Evolutionary conservation across 2,329 filamentous ascomycete species (phyloP), one percentile per base, ranked within the genome.

Genomic region (Ceratocystis lukuohia): DNA sequence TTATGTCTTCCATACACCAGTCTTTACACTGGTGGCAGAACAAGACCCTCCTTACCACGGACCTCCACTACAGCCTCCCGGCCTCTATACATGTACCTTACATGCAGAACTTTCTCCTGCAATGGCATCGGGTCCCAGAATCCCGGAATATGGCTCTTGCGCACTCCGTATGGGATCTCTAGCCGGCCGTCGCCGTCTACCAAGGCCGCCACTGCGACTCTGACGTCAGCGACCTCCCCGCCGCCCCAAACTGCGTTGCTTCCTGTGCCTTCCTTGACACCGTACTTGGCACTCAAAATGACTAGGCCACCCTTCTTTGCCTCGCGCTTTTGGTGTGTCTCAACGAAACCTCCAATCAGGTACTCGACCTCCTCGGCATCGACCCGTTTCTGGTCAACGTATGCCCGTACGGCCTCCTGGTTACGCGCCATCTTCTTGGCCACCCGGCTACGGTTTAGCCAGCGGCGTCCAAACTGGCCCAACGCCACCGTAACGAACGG

Each of bases 121-220:
- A 71, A 71, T 4, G 79, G 80, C 12, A 75, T 76, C 17, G 80
- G 80, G 66, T 82, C 80, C 77, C 79, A 81, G 71, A 82, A 82
- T 1, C 80, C 80, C 0, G 79, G 73, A 33, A 82, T 70, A 45
- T 76, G 73, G 57, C 74, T 75, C 74, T 80, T 80, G 63, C 74
- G 71, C 64, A 80, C 70, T 0, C 77, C 77, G 2, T 66, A 65
- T 0, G 78, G 77, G 45, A 80, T 77, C 3, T 71, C 66, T 12
- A 80, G 68, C 56, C 70, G 68, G 4, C 74, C 71, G 0, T 72
- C 74, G 2, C 73, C 72, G 65, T 77, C 74, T 44, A 81, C 74
- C 45, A 81, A 71, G n/a, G 78, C 78, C 17, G 77, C 76, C 33
- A 81, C 70, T 2, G 79, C 77, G 12, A 80, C 74, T 2, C 78